Evolutionary conservation across 2,329 filamentous ascomycete genomes (phyloP).

Genomic region (Talaromyces amestolkiae): DNA sequence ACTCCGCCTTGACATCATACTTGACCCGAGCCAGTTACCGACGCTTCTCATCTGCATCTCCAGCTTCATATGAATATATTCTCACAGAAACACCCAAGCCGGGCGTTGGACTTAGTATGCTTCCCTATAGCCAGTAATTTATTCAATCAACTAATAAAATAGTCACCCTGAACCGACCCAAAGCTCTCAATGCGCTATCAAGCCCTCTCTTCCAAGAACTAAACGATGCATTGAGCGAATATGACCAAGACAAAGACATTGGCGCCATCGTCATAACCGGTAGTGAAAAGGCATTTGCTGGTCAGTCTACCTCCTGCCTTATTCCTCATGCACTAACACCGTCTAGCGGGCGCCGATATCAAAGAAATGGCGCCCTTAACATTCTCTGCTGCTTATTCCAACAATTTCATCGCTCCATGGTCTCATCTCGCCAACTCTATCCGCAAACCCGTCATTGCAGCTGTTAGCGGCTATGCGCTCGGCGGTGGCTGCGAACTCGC

Average conservation of each 20-base stretch:
- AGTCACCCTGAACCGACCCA: conserved; percentile 93
- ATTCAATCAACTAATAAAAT: conserved; percentile 11
- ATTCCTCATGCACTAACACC: conserved; percentile 11
- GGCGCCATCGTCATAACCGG: conserved; percentile 83
- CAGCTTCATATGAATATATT: conserved; percentile 70
- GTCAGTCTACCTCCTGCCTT: conserved; percentile 29
- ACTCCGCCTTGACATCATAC: conserved; percentile 37
- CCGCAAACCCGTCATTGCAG: conserved; percentile 92
- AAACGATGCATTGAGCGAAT: conserved; percentile 69
- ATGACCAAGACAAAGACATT: conserved; percentile 68
- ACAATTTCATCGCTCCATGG: conserved; percentile 94
- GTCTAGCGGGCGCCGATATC: conserved; percentile 83
- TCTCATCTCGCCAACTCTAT: conserved; percentile 77
- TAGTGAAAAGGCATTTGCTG: conserved; percentile 81
- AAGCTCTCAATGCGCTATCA: conserved; percentile 90
- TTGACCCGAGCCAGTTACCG: conserved; percentile 31
- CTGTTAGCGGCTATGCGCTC: conserved; percentile 90
- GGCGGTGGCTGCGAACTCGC: conserved; percentile 95
- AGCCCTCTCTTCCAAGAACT: conserved; percentile 89
- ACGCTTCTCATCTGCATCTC: conserved; percentile 43
- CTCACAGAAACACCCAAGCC: conserved; percentile 77
- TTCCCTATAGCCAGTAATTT: not conserved
- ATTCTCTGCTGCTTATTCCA: conserved; percentile 82
- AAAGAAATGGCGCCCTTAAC: conserved; percentile 96
- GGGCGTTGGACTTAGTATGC: conserved; percentile 82